Conservation (phyloP, 352 stramenopile genomes). For the Phytophthora sojae region DNA sequence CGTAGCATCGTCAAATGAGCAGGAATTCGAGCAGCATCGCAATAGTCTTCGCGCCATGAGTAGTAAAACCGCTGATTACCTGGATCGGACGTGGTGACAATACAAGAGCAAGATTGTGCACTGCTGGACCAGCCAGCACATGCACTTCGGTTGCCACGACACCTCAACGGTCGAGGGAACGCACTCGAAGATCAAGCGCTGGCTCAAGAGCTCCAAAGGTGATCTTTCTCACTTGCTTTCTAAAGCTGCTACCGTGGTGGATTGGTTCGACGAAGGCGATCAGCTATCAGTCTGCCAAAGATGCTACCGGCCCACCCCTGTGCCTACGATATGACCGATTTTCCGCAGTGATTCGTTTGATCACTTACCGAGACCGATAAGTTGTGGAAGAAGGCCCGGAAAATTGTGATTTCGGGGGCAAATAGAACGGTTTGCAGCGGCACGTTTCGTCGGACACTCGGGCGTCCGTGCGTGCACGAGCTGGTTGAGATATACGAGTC, state of each 20-base stretch:
- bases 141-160: conserved; percentile 6
- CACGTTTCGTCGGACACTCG: background rate
- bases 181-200: conserved; percentile 9
- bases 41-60: too few relatives aligned
- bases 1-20: too few relatives aligned
- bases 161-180: conserved; percentile 10
- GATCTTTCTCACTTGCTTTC: conserved; percentile 11
- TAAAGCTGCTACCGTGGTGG: conserved; percentile 13
- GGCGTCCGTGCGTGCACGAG: background rate
- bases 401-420: background rate
- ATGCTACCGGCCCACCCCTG: background rate
- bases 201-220: conserved; percentile 1
- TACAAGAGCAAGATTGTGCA: conserved; percentile 8
- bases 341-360: background rate
- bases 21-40: too few relatives aligned
- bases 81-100: conserved; percentile 5
- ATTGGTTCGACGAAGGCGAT: background rate
- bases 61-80: too few relatives aligned
- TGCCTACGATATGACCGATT: background rate
- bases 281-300: background rate
- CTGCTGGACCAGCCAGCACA: background rate
- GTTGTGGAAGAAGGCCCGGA: background rate
- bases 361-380: conserved; percentile 1
- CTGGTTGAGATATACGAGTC: background rate
- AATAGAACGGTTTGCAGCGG: background rate